These are phyloP conservation scores for Pichia eremophila DNA, from an alignment of 805 yeast species.

Conservation along the genomic window DNA sequence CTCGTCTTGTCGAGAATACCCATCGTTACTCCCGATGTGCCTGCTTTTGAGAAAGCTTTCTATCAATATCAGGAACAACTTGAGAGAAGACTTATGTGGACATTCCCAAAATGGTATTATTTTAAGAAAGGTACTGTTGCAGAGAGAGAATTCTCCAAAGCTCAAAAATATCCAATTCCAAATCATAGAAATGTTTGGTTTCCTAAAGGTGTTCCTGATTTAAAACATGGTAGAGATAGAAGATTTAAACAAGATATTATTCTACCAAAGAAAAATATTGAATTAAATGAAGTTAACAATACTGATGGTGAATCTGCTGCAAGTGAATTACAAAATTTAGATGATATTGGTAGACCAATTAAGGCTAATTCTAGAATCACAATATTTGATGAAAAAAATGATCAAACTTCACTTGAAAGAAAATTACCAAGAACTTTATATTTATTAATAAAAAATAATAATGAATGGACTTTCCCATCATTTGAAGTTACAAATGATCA, in stretches of 20 bases:
- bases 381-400: slow-evolving; percentile 59
- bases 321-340: slow-evolving; percentile 28
- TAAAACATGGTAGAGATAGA: slow-evolving; percentile 84
- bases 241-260: slow-evolving; percentile 66
- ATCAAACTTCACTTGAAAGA: slow-evolving; percentile 66
- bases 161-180: slow-evolving; percentile 67
- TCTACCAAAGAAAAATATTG: slow-evolving; percentile 44
- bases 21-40: slow-evolving; percentile 67
- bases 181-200: slow-evolving; percentile 70
- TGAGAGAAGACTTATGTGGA: slow-evolving; percentile 91
- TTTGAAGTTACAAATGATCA: slow-evolving; percentile 33
- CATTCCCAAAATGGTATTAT: slow-evolving; percentile 90
- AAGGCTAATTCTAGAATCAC: slow-evolving; percentile 64
- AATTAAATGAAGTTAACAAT: slow-evolving; percentile 18
- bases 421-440: slow-evolving; percentile 72
- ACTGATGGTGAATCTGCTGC: slow-evolving; percentile 6
- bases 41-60: slow-evolving; percentile 64
- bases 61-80: slow-evolving; percentile 78
- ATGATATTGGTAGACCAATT: slow-evolving; percentile 60
- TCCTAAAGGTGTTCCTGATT: slow-evolving; percentile 77
- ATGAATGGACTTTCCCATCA: slow-evolving; percentile 73
- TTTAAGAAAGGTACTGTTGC: slow-evolving; percentile 84
- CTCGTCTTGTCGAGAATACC: slow-evolving; percentile 64
- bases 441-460: slow-evolving; percentile 44
- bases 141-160: slow-evolving; percentile 67